A percentile compares a stretch with the other conserved stretches of the same genome.
Conservation (phyloP, 495 filamentous ascomycete species). For the Daldinia loculata region DNA sequence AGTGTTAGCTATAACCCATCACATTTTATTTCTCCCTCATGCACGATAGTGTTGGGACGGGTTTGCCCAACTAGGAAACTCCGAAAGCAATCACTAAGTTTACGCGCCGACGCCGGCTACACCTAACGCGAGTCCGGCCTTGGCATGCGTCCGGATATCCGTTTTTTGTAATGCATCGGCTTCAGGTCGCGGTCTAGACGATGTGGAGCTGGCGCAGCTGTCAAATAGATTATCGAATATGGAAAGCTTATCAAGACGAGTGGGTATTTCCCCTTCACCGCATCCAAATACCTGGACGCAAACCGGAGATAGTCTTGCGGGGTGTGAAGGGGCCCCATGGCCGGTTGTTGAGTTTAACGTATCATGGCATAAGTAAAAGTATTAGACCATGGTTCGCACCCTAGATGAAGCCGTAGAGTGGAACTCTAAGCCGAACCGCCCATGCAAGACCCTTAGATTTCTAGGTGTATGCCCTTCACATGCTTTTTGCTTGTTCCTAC, state of each 20-base stretch:
- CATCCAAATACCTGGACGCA: neutral
- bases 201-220: conserved; percentile 9
- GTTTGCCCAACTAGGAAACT: neutral
- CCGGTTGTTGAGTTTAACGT: neutral
- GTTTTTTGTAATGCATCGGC: conserved; percentile 9
- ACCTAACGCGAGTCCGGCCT: conserved; percentile 35
- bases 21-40: neutral
- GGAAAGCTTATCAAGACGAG: conserved; percentile 5
- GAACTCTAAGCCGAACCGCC: neutral
- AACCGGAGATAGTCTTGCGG: conserved; percentile 2
- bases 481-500: neutral
- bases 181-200: neutral
- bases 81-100: neutral
- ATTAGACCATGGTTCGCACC: neutral
- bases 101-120: conserved; percentile 31
- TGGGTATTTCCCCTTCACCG: conserved; percentile 12
- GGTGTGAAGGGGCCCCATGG: neutral
- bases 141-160: conserved; percentile 34
- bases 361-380: neutral
- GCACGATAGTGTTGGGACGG: neutral
- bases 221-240: conserved; percentile 3
- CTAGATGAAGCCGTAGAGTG: neutral
- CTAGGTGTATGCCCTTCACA: conserved; percentile 55
- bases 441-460: neutral
- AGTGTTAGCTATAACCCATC: neutral